Conservation (phyloP, 2,329 filamentous ascomycete species). For the Neofusicoccum umdonicola region DNA sequence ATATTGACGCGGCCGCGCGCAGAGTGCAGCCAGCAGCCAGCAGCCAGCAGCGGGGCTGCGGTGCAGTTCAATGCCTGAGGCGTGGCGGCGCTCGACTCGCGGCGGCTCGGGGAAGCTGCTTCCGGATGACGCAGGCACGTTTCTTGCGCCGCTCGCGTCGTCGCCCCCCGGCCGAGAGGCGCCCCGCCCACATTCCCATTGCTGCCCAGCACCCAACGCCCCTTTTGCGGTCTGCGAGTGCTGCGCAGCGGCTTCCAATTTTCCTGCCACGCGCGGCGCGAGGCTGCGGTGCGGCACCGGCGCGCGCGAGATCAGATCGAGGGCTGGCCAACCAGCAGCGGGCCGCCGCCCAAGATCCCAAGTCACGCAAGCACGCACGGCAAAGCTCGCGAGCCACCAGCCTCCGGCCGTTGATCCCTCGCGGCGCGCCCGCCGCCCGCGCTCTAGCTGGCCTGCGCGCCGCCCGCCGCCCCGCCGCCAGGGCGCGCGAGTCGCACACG, state of each 20-base stretch:
- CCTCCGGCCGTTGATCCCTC: slow-evolving; percentile 4
- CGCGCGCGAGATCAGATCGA: slow-evolving; percentile 6
- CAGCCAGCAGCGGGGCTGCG: too few species aligned
- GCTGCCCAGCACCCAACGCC: slow-evolving; percentile 1
- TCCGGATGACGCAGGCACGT: slow-evolving; percentile 14
- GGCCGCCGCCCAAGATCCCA: slow-evolving; percentile 7
- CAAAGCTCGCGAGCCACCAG: neutral
- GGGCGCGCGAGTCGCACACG: slow-evolving; percentile 8
- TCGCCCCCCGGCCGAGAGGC: neutral
- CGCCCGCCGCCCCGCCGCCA: neutral
- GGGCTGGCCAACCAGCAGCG: neutral
- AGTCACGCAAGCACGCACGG: slow-evolving; percentile 5
- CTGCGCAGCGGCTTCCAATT: neutral
- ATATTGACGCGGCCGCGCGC: neutral
- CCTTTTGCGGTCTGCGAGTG: slow-evolving; percentile 1
- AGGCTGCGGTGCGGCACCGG: neutral
- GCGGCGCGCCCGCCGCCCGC: neutral
- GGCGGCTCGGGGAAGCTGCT: slow-evolving; percentile 6
- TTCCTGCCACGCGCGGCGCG: neutral
- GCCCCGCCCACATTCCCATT: neutral
- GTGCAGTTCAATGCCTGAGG: neutral
- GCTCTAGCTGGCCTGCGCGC: neutral
- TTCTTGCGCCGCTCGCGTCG: neutral
- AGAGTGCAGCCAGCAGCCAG: neutral
- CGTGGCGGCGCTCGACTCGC: neutral